Percentiles rank a stretch among this genome's conserved stretches.
phyloP scores from a whole-genome alignment of 495 filamentous ascomycete species.

The Penicillium salamii region DNA sequence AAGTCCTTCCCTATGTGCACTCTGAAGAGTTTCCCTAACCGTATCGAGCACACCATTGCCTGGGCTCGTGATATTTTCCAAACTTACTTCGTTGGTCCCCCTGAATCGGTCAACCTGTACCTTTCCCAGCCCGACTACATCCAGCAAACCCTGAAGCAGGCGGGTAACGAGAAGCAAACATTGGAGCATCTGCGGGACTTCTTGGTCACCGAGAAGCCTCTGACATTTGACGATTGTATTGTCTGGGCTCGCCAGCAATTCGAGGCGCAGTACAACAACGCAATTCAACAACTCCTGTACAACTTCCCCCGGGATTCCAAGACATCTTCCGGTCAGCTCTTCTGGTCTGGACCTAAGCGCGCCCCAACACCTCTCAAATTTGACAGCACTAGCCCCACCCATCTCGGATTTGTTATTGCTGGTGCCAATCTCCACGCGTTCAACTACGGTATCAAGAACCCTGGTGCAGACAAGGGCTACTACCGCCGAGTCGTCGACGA shows the following conservation, averaged over 20 bases:
- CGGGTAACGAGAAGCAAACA: constrained; percentile 94
- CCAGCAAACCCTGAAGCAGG: constrained; percentile 84
- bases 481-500: constrained; percentile 77
- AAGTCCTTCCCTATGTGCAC: constrained; percentile 99
- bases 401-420: constrained; percentile 81
- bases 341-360: constrained; percentile 99
- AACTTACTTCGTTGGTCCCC: constrained; percentile 85
- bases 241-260: constrained; percentile 91
- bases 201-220: constrained; percentile 88
- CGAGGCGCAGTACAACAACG: constrained; percentile 95
- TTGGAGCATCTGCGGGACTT: constrained; percentile 86
- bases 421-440: constrained; percentile 93
- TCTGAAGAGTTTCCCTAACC: constrained; percentile 95
- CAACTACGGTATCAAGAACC: constrained; percentile 90
- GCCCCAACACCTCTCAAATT: constrained; percentile 92
- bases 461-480: constrained; percentile 61
- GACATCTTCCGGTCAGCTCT: constrained; percentile 83
- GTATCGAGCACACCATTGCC: constrained; percentile 98
- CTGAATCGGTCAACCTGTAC: constrained; percentile 94
- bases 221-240: constrained; percentile 93
- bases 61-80: constrained; percentile 97
- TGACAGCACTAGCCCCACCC: constrained; percentile 75
- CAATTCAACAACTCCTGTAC: constrained; percentile 92
- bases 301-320: constrained; percentile 95
- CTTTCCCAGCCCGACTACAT: constrained; percentile 89